A percentile compares a stretch with the other conserved stretches of the same genome.
Conservation (phyloP, 2,329 filamentous ascomycete genomes). For the Arthroderma uncinatum region DNA sequence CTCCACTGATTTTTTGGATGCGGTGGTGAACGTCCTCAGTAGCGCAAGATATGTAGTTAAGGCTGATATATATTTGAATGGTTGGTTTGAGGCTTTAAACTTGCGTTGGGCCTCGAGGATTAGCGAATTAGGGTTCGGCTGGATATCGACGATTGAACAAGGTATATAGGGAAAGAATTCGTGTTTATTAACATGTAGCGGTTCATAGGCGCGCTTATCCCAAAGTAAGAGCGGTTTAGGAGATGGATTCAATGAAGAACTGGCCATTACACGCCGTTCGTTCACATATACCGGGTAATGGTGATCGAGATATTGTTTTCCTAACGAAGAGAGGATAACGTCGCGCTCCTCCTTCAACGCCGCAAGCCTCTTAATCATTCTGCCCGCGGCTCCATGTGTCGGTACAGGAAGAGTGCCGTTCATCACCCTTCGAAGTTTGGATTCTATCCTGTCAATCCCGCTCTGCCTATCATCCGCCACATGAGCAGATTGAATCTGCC, state of each 20-base stretch:
- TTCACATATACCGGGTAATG: background rate
- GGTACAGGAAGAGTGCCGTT: background rate
- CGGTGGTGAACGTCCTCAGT: conserved; percentile 18
- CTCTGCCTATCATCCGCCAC: conserved; percentile 12
- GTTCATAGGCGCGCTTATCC: conserved; percentile 62
- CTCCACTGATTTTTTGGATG: conserved; percentile 17
- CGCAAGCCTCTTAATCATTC: background rate
- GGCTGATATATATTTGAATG: conserved; percentile 19
- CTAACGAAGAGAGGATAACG: background rate
- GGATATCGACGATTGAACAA: conserved; percentile 27
- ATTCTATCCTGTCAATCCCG: conserved; percentile 22
- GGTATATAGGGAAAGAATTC: conserved; percentile 56
- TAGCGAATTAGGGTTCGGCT: conserved; percentile 21
- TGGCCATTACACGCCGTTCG: background rate
- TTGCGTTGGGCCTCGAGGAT: conserved; percentile 16
- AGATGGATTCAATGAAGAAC: background rate
- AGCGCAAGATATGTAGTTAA: conserved; percentile 19
- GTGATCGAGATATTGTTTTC: background rate
- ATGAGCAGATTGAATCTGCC: conserved; percentile 13
- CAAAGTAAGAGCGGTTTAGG: conserved; percentile 48
- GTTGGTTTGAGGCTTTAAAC: conserved; percentile 13
- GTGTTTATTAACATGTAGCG: conserved; percentile 44
- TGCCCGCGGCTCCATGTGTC: background rate
- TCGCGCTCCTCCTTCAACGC: background rate
- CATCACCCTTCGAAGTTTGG: conserved; percentile 8